Evolutionary conservation across 345 rosid species (phyloP), one percentile per base, ranked within the genome.

Genomic region (Heritiera littoralis): DNA sequence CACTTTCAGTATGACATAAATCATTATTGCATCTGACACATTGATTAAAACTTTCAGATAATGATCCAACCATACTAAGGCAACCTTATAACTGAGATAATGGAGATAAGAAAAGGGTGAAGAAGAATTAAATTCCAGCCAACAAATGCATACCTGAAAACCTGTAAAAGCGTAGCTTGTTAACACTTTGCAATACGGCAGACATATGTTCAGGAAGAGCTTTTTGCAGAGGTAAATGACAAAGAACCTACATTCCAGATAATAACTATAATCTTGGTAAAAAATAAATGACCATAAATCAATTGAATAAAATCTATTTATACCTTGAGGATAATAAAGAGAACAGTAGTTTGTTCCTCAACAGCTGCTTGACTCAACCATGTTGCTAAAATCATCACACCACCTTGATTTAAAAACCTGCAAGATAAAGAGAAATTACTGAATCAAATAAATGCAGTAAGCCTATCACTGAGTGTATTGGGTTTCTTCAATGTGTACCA

Each of bases 341-440:
- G 82, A 83, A 90, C 87, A 84, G 90, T 93, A 40, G 95, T 93
- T 86, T 97, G 98, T 84, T 97, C 98, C 89, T 97, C 98, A 76
- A 46, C 66, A 72, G 94, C 91, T 46, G 97, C 98, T 90, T 89
- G 89, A 87, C 90, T 91, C 87, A 97, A 82, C 98, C 98, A 97
- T 60, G 98, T 92, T 55, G 95, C 97, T 82, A 97, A 82, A 77
- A 94, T 93, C 92, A 97, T 92, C 78, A 91, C 92, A 67, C 98
- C 98, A 51, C 98, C 98, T 89, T 89, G 89, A 74, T 84, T 83
- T 81, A 97, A 83, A 87, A 97, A 94, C 98, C 99, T 97, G 85
- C 38, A 83, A 82, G 79, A 56, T 55, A 74, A 32, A 69, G 68
- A 70, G 75, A 38, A 80, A 88, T 48, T 9, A 74, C 66, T 20